These are phyloP conservation scores for Aphanoascus verrucosus DNA, from an alignment of 2,329 filamentous ascomycete genomes.

Conservation along the genomic window DNA sequence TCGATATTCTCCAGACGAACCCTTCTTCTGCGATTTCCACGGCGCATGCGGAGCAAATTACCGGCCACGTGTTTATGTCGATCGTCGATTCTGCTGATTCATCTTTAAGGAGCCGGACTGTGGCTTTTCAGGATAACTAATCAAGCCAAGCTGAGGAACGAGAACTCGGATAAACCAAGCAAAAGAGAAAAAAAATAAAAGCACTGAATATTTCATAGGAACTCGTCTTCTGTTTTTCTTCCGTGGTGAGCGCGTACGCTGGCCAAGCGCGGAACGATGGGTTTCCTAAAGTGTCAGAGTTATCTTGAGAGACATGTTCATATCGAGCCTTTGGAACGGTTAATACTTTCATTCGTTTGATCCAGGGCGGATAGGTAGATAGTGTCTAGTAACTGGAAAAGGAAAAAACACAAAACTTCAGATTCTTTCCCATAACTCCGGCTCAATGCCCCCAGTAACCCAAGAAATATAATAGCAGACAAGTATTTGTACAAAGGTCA, in stretches of 20 bases:
- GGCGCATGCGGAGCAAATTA: background rate
- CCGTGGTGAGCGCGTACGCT: background rate
- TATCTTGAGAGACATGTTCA: constrained; percentile 5
- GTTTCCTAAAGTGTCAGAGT: background rate
- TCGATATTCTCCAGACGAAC: background rate
- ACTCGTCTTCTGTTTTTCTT: background rate
- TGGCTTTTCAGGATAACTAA: background rate
- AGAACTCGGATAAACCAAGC: background rate
- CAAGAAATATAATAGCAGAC: background rate
- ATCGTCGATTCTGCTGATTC: background rate
- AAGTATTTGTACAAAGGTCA: constrained; percentile 5
- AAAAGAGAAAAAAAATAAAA: no score
- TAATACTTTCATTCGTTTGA: constrained; percentile 6
- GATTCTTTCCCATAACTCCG: constrained; percentile 3
- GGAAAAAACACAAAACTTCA: background rate
- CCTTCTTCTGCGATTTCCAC: background rate
- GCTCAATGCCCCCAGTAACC: background rate
- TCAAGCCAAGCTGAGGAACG: background rate
- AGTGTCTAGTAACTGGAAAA: constrained; percentile 2
- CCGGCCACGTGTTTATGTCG: background rate
- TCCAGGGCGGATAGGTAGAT: constrained; percentile 1
- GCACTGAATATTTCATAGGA: background rate
- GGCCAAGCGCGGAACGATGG: background rate
- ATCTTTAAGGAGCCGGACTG: background rate
- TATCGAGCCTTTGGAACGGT: background rate